Percentiles rank a stretch among this genome's conserved stretches.
These are phyloP conservation scores for Straminergon stramineum DNA, from an alignment of 225 moss, liverwort and hornwort species.

Conservation along the genomic window DNA sequence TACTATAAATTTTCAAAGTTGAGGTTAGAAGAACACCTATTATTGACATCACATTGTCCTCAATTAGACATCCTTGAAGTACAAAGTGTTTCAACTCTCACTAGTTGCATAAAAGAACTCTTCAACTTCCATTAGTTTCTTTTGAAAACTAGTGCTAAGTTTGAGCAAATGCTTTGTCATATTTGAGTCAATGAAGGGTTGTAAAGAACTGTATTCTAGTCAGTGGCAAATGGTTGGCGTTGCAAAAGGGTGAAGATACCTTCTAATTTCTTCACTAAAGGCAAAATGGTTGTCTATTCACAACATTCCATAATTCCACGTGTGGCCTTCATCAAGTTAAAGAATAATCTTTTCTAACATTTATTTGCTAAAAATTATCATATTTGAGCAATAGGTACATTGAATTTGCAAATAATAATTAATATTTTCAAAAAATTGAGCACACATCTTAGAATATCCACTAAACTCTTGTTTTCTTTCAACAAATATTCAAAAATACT, in stretches of 20 bases:
- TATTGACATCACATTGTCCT: accelerated
- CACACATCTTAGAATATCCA: not conserved
- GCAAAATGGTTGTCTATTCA: not conserved
- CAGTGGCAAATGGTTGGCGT: accelerated
- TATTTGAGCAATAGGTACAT: accelerated
- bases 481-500: not conserved
- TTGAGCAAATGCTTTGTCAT: not conserved
- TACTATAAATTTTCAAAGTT: not conserved
- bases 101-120: not conserved
- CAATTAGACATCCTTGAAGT: not conserved
- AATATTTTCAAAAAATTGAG: not conserved
- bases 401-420: accelerated
- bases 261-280: not conserved
- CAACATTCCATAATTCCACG: accelerated
- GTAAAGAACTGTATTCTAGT: accelerated
- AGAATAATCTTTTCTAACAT: accelerated
- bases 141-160: not conserved
- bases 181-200: accelerated
- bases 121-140: not conserved
- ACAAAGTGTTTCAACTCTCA: not conserved
- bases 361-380: accelerated
- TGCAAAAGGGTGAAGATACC: not conserved
- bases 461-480: not conserved
- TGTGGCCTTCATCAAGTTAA: too few species aligned
- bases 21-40: accelerated